Conservation (phyloP, 2,329 filamentous ascomycete genomes). For the Hymenoscyphus fraxineus region DNA sequence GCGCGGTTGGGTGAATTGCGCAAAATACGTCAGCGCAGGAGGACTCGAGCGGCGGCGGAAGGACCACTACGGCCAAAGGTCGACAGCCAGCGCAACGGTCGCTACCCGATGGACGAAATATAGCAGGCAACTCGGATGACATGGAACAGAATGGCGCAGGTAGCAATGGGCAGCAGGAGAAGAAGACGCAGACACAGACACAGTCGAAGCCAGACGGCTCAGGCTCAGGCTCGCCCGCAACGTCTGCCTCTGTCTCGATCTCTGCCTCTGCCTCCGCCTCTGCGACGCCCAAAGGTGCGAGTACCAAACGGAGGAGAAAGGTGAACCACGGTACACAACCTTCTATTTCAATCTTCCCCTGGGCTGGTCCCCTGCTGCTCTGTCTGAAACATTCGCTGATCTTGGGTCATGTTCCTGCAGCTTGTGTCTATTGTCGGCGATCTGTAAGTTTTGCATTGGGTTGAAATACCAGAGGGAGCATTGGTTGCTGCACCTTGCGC, state of each 20-base stretch:
- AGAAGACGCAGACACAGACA: conserved; percentile 15
- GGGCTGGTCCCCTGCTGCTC: conserved; percentile 19
- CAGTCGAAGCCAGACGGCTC: conserved; percentile 33
- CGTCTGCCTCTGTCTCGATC: conserved; percentile 25
- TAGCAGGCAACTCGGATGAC: conserved; percentile 32
- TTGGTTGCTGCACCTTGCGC: conserved; percentile 32
- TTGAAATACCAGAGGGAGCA: conserved; percentile 25
- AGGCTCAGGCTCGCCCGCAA: conserved; percentile 30
- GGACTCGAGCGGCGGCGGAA: background rate
- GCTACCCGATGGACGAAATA: conserved; percentile 34
- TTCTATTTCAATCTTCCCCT: conserved; percentile 11
- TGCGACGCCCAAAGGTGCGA: background rate
- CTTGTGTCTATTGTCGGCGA: conserved; percentile 84
- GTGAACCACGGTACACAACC: conserved; percentile 74
- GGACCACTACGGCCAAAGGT: conserved; percentile 15
- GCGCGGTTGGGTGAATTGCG: background rate
- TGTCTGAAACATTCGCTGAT: conserved; percentile 33
- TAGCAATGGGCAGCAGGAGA: conserved; percentile 30
- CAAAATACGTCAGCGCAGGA: conserved; percentile 6
- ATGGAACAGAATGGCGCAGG: conserved; percentile 36
- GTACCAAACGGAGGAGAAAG: conserved; percentile 79
- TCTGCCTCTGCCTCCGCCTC: conserved; percentile 25
- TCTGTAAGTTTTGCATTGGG: conserved; percentile 65
- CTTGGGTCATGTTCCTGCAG: conserved; percentile 50
- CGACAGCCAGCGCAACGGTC: conserved; percentile 24